Base-by-base conservation (phyloP, 2,329 filamentous ascomycete species). In the Nemania sp. region DNA sequence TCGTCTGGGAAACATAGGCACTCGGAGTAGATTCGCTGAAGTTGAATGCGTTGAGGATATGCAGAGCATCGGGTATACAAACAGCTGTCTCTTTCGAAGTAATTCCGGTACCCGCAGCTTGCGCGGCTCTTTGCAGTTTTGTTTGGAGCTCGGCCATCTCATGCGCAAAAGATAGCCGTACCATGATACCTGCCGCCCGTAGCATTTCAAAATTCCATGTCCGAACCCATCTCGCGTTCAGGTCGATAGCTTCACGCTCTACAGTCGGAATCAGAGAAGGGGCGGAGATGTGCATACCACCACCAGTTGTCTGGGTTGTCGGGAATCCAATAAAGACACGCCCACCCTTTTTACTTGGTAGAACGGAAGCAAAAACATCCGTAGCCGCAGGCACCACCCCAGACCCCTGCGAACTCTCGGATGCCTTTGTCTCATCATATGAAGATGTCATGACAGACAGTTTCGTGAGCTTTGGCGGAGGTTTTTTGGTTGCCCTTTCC, bases 271-370 rank as follows among this genome's bases (percentile, higher is more conserved):
- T 99, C 13, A 99, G 88, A 0, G 94, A 97, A 1, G 93, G 95
- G 0, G 95, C 95, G 12, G 94, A 98, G 32, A 99, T 90, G 74
- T 99, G 95, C 73, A 96, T 90, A 15, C 94, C 90, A 29, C 94
- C 87, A 56, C 94, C 95, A 0, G 96, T 99, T 0, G 95, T 99
- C 78, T 99, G 95, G 68, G 94, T 93, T 1, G 95, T 99, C 2
- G 95, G 94, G 72, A 99, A 99, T 0, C 95, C 95, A 71, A 99
- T 99, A 71, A 98, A 99, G 56, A 99, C 90, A 54, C 91, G 88
- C 6, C 95, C 95, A 9, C 86, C 86, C 68, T 91, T 90, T 74
- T 92, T 96, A 59, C 86, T 92, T 2, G 95, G 95, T 5, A 98
- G 78, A 1, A 99, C 93, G 1, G 93, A 95, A 1, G 90, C 86